A percentile compares a stretch with the other conserved stretches of the same genome.
phyloP scores from a whole-genome alignment of 768 basidiomycete species.

The Leucocoprinus leucothites region DNA sequence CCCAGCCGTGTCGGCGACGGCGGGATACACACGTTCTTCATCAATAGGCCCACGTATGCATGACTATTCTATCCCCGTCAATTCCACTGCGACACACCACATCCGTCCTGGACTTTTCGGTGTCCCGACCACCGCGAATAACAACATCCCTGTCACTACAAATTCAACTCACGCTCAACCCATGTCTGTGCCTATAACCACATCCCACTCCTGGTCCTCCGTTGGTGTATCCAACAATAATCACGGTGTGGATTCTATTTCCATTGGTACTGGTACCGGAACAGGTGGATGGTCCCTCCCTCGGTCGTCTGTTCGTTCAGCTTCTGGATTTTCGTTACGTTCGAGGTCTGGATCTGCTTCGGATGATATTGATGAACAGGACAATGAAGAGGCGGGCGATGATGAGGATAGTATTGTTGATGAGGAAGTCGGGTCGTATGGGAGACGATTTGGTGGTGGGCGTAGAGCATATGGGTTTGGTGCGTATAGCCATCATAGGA shows the following conservation, averaged over 20 bases:
- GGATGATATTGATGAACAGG: constrained; percentile 10
- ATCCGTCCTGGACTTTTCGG: constrained; percentile 56
- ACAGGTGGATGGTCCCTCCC: constrained; percentile 51
- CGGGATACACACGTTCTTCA: constrained; percentile 21
- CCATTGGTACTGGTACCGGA: constrained; percentile 19
- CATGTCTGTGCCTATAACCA: constrained; percentile 31
- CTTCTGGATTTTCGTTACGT: constrained; percentile 30
- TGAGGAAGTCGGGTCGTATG: constrained; percentile 20
- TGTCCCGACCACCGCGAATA: constrained; percentile 25
- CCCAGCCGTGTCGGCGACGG: constrained; percentile 34
- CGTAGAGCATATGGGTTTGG: constrained; percentile 14
- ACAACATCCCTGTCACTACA: neutral
- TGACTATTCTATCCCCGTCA: constrained; percentile 53
- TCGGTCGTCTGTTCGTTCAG: constrained; percentile 48
- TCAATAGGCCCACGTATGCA: constrained; percentile 60
- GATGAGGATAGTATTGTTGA: constrained; percentile 30
- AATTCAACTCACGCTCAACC: constrained; percentile 15
- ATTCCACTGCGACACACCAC: constrained; percentile 29
- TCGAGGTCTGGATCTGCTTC: constrained; percentile 29
- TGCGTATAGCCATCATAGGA: constrained; percentile 16
- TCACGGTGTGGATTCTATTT: neutral
- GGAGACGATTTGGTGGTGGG: constrained; percentile 11
- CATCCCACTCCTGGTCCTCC: constrained; percentile 23
- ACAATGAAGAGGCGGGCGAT: constrained; percentile 11
- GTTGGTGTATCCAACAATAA: constrained; percentile 10